Evolutionary conservation across 768 basidiomycete species (phyloP).

Genomic region (Peribolospora baueri): DNA sequence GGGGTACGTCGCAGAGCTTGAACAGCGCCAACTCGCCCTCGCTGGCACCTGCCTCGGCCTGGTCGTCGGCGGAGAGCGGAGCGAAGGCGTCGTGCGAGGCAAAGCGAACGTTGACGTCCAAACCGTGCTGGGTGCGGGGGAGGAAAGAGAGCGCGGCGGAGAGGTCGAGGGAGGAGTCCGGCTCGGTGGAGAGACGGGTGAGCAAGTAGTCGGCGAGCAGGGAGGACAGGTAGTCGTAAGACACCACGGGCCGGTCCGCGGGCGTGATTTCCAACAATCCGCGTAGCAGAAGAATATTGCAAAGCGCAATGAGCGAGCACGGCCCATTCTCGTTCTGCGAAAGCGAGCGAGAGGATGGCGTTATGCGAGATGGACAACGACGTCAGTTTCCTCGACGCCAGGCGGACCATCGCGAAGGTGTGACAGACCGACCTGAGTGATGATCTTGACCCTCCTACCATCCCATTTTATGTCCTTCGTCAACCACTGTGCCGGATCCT

Average conservation of each 20-base stretch:
- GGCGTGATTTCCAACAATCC: slow-evolving; percentile 43
- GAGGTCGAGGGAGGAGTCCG: slow-evolving; percentile 25
- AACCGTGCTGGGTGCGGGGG: slow-evolving; percentile 58
- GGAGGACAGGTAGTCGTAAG: slow-evolving; percentile 63
- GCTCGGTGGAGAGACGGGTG: slow-evolving; percentile 18
- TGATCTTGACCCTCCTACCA: no score
- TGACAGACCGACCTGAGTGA: no score
- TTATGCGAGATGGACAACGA: no score
- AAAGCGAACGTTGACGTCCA: slow-evolving; percentile 72
- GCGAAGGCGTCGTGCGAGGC: slow-evolving; percentile 27
- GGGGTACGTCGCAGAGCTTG: slow-evolving; percentile 47
- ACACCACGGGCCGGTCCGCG: slow-evolving; percentile 37
- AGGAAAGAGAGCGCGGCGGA: slow-evolving; percentile 49
- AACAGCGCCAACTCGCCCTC: slow-evolving; percentile 61
- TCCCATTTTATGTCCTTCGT: no score
- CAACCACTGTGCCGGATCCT: no score
- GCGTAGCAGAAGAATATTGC: slow-evolving; percentile 73
- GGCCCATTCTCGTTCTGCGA: slow-evolving; percentile 30
- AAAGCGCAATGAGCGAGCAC: slow-evolving; percentile 76
- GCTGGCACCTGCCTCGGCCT: slow-evolving; percentile 33
- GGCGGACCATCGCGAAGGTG: no score
- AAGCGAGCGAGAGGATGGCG: background rate
- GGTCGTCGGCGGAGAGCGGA: slow-evolving; percentile 26
- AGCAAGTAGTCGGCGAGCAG: slow-evolving; percentile 60
- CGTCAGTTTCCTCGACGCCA: no score